Evolutionary conservation across 129 eudicot species (phyloP), one percentile per base, ranked within the genome.

Genomic region (Oenanthe sinensis): DNA sequence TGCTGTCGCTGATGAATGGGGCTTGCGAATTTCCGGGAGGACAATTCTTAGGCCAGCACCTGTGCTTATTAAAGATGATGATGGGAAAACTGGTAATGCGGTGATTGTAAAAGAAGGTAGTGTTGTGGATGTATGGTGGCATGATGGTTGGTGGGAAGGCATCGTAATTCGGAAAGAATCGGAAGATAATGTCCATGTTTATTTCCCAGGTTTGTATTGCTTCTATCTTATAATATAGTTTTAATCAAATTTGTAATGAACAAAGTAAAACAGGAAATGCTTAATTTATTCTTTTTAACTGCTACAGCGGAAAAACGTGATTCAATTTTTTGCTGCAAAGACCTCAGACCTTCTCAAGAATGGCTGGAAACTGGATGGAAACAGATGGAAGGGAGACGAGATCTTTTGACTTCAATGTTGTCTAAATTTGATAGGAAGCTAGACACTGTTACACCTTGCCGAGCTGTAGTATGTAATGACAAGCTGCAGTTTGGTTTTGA

Each of bases 81-180:
- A 22, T 16, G 78, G 78, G 20, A 75, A 78, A 22, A 75, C 58
- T 58, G 81, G 49, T 44, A 46, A 40, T 17, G 69, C 80, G 28
- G 44, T 72, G 22, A 81, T 71, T 39, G 26, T 74, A 1, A 46
- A 42, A n/a, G 60, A 83, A 26, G 77, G 77, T 5, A 74, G 60
- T 43, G 40, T 90, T 72, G 98, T 94, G 74, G 98, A 91, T 85
- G 98, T 83, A 28, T 94, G 97, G 97, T 81, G 91, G 91, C 87
- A 90, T 82, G 92, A 90, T 84, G 96, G 96, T 12, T 94, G 98
- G 98, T 93, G 98, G 96, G 98, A 93, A 87, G 98, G 98, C 49
- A 85, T 94, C 49, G 93, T 94, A 49, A 80, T 90, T 74, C 84
- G 77, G 48, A 91, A 87, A 83, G 90, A 91, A 80, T 85, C 87